Evolutionary conservation across 495 filamentous ascomycete species (phyloP).

Genomic region (Thermothielavioides terrestris): DNA sequence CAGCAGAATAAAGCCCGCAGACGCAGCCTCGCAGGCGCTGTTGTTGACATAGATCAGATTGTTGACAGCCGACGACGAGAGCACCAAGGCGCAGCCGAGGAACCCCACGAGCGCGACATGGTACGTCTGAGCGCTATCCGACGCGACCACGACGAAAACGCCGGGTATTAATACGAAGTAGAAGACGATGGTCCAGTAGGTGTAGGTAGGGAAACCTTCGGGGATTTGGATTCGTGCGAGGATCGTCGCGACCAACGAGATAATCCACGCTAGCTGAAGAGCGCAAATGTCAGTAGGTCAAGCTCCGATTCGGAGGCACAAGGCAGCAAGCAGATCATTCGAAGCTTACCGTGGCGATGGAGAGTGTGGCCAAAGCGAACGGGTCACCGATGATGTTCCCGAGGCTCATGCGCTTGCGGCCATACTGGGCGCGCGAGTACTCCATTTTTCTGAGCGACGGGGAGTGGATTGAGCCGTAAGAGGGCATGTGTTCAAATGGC

Average conservation of each 20-base stretch:
- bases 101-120: constrained; percentile 90
- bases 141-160: constrained; percentile 68
- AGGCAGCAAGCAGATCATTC: background rate
- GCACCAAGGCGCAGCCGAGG: constrained; percentile 68
- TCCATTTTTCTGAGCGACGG: constrained; percentile 81
- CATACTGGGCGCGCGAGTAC: constrained; percentile 47
- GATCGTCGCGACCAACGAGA: constrained; percentile 78
- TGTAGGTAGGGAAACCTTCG: constrained; percentile 63
- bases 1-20: constrained; percentile 90
- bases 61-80: constrained; percentile 77
- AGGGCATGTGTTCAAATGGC: constrained; percentile 47
- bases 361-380: constrained; percentile 89
- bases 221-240: constrained; percentile 49
- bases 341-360: constrained; percentile 73
- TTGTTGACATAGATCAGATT: constrained; percentile 62
- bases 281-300: constrained; percentile 17
- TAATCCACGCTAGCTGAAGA: constrained; percentile 85
- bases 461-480: constrained; percentile 63
- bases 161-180: constrained; percentile 75
- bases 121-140: constrained; percentile 75
- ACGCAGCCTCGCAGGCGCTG: constrained; percentile 71
- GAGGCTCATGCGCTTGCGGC: constrained; percentile 55
- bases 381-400: constrained; percentile 93
- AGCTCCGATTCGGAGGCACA: background rate
- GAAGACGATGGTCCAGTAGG: constrained; percentile 85